Evolutionary conservation across 306 rosid genomes (phyloP).

Genomic region (Ochetophila trinervis): DNA sequence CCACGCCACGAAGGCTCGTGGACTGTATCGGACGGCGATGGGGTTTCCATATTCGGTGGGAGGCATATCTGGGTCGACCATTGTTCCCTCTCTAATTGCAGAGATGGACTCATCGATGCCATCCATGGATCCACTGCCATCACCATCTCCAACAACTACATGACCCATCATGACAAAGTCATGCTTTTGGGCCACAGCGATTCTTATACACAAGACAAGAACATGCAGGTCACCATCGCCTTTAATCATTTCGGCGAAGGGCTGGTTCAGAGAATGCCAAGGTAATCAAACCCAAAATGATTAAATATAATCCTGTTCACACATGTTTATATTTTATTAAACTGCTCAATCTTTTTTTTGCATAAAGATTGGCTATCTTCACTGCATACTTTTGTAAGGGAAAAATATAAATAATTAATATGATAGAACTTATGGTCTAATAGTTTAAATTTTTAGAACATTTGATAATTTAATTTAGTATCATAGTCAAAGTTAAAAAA

Average conservation of each 20-base stretch:
- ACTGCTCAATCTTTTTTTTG: too few relatives aligned
- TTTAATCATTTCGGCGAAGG: constrained; percentile 95
- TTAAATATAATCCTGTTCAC: too few relatives aligned
- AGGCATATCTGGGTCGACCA: constrained; percentile 77
- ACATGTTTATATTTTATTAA: too few relatives aligned
- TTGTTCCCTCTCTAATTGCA: constrained; percentile 72
- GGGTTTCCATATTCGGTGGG: constrained; percentile 59
- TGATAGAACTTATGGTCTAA: too few relatives aligned
- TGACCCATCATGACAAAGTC: constrained; percentile 93
- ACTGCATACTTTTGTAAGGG: too few relatives aligned
- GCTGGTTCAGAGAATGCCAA: constrained; percentile 93
- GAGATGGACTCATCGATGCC: constrained; percentile 80
- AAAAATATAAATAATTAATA: too few relatives aligned
- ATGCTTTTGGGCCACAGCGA: constrained; percentile 94
- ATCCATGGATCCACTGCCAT: constrained; percentile 85
- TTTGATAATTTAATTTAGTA: too few relatives aligned
- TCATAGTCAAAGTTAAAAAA: too few relatives aligned
- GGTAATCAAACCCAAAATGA: constrained; percentile 30
- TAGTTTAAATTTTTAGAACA: too few relatives aligned
- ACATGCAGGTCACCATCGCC: constrained; percentile 79
- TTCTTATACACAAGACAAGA: constrained; percentile 58
- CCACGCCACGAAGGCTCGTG: constrained; percentile 74
- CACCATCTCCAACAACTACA: constrained; percentile 73
- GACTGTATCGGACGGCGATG: constrained; percentile 76
- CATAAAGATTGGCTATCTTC: neutral